Base-by-base conservation (phyloP, 1,284 basidiomycete species). In the Sporisorium scitamineum region DNA sequence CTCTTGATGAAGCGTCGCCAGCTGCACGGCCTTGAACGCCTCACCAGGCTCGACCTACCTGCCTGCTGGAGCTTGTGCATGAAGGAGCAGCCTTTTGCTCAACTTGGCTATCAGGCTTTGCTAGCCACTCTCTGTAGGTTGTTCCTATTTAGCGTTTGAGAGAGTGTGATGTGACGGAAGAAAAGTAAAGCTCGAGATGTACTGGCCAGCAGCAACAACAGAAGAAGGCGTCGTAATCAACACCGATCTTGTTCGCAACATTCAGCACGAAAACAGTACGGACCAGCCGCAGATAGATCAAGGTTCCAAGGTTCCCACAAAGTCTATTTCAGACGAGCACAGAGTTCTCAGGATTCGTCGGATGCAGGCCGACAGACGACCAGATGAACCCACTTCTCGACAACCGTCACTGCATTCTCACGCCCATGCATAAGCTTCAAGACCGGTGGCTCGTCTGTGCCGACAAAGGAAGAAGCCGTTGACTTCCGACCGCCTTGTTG, bases 291-390 rank as follows among this genome's bases (percentile, higher is more conserved):
- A 52, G 32, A 8, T 27, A 62, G 45, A 39, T 9, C 24, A 47
- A 31, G 39, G 26, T 56, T 68, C 55, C 37, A 18, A 39, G 16
- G 26, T 50, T 67, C 58, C 57, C 64, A 70, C 56, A 57, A 60
- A 70, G 47, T 37, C 31, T 64, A 56, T 56, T 41, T 34, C 13
- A 14, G 29, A 26, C 54, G 39, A 54, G 24, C 34, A 57, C 39
- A 54, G 10, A 22, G n/a, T 54, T 58, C 54, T 45, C 42, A 58
- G 39, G 29, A 5, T 31, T 51, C 32, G 14, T 64, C 67, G 67
- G 67, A 70, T 48, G 20, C 52, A 52, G 29, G 42, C 67, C 67
- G 67, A 64, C 32, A 20, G 39, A 44, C 7, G 20, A 18, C 18
- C 45, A 8, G 26, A 50, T 50, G 55, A 50, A 31, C 57, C 44